Percentiles rank a stretch among this genome's conserved stretches.
Conservation (phyloP, 345 rosid genomes). For the Hirschfeldia incana region DNA sequence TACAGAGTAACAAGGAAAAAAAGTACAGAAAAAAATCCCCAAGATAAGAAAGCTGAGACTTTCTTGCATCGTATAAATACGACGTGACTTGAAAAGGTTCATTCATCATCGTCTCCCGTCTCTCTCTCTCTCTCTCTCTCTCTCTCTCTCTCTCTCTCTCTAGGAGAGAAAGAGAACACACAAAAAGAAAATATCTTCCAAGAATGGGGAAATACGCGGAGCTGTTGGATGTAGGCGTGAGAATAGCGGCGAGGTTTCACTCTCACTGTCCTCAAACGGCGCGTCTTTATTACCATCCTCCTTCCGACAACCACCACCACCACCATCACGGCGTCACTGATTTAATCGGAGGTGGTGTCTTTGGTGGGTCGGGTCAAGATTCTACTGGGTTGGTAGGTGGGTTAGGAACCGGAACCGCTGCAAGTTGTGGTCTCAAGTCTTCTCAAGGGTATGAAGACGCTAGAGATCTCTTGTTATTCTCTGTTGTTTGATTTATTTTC, state of each 20-base stretch:
- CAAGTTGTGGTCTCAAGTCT: neutral
- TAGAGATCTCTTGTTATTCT: neutral
- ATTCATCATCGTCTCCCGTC: neutral
- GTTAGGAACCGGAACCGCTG: neutral
- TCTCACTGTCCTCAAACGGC: neutral
- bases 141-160: neutral
- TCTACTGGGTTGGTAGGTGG: neutral
- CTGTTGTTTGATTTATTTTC: neutral
- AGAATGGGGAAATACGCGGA: neutral
- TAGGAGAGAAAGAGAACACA: neutral
- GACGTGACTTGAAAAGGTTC: neutral
- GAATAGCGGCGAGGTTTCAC: neutral
- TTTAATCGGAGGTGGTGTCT: neutral
- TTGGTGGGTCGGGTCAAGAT: neutral
- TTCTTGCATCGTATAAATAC: neutral
- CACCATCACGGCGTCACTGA: slow-evolving; percentile 2
- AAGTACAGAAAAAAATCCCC: neutral
- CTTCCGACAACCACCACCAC: slow-evolving; percentile 1
- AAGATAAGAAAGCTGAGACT: neutral
- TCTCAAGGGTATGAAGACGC: neutral
- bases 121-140: neutral
- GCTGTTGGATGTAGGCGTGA: neutral
- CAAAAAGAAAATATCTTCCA: neutral
- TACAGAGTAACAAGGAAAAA: neutral
- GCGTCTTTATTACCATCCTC: neutral